A percentile compares a stretch with the other conserved stretches of the same genome.
Conservation (phyloP, 805 yeast genomes). For the Candida palmyrensis region DNA sequence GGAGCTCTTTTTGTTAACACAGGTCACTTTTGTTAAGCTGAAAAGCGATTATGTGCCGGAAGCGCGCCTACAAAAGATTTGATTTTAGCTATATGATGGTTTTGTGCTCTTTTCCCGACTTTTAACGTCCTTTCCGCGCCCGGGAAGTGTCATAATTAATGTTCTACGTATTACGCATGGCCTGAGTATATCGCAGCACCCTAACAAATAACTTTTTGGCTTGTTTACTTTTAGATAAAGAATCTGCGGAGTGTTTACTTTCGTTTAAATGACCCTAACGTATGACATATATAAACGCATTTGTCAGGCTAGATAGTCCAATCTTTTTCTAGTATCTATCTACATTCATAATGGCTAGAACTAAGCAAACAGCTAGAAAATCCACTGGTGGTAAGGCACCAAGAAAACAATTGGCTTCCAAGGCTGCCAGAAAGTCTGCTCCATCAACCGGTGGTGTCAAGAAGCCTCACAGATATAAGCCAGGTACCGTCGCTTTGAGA, state of each 20-base stretch:
- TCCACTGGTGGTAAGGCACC: constrained; percentile 50
- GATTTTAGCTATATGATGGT: too few relatives aligned
- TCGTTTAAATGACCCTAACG: too few relatives aligned
- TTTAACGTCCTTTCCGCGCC: not conserved
- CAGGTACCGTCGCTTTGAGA: constrained; percentile 49
- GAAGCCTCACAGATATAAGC: constrained; percentile 50
- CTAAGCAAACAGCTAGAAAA: constrained; percentile 48
- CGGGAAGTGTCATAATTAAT: constrained; percentile 1
- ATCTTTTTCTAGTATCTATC: too few relatives aligned
- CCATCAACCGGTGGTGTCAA: constrained; percentile 48
- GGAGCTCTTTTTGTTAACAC: constrained; percentile 4
- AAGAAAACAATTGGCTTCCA: constrained; percentile 47
- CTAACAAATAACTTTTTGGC: not conserved
- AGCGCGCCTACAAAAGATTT: constrained; percentile 2
- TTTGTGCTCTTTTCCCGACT: too few relatives aligned
- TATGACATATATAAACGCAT: too few relatives aligned
- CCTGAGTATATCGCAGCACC: constrained; percentile 2
- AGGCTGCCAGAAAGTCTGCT: constrained; percentile 48
- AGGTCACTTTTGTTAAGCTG: constrained; percentile 1
- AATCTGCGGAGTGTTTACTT: too few relatives aligned
- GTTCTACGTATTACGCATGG: constrained; percentile 4
- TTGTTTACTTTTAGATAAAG: constrained; percentile 1
- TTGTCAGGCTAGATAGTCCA: too few relatives aligned
- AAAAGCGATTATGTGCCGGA: constrained; percentile 3
- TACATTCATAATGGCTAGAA: constrained; percentile 39